phyloP scores from a whole-genome alignment of 345 rosid species.

The Lepidium africanum region DNA sequence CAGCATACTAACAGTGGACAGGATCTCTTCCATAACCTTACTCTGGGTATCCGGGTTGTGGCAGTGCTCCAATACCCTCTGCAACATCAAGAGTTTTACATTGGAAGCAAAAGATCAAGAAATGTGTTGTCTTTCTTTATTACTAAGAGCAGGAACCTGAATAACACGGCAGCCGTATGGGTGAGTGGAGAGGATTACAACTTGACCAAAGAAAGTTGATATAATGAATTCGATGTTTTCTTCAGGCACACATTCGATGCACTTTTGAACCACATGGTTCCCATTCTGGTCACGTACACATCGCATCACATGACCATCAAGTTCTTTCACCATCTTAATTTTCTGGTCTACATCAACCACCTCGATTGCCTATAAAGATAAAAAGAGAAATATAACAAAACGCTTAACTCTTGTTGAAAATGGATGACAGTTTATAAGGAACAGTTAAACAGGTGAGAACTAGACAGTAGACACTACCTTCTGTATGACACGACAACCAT shows the following conservation, averaged over 20 bases:
- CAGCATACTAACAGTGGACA: slow-evolving; percentile 75
- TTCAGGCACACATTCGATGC: slow-evolving; percentile 92
- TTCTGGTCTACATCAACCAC: slow-evolving; percentile 89
- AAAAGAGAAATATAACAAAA: too few relatives aligned
- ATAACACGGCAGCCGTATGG: slow-evolving; percentile 98
- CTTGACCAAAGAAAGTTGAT: slow-evolving; percentile 81
- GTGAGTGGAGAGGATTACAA: slow-evolving; percentile 77
- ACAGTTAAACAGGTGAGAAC: too few relatives aligned
- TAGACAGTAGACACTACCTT: slow-evolving; percentile 33
- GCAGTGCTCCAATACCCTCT: slow-evolving; percentile 96
- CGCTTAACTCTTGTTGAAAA: too few relatives aligned
- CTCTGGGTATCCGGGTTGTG: slow-evolving; percentile 60
- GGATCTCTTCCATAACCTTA: slow-evolving; percentile 80
- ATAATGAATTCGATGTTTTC: slow-evolving; percentile 74
- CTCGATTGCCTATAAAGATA: slow-evolving; percentile 64
- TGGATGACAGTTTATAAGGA: too few relatives aligned
- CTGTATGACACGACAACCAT: slow-evolving; percentile 96
- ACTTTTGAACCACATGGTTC: slow-evolving; percentile 95
- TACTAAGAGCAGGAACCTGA: slow-evolving; percentile 42
- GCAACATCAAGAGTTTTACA: slow-evolving; percentile 9
- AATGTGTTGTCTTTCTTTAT: not conserved
- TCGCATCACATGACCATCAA: slow-evolving; percentile 88
- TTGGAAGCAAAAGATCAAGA: not conserved
- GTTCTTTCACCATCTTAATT: slow-evolving; percentile 83
- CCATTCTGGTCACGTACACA: slow-evolving; percentile 98